Conservation (phyloP, 371 early-diverging fungal species). For the Quaeritorhiza haematococci region DNA sequence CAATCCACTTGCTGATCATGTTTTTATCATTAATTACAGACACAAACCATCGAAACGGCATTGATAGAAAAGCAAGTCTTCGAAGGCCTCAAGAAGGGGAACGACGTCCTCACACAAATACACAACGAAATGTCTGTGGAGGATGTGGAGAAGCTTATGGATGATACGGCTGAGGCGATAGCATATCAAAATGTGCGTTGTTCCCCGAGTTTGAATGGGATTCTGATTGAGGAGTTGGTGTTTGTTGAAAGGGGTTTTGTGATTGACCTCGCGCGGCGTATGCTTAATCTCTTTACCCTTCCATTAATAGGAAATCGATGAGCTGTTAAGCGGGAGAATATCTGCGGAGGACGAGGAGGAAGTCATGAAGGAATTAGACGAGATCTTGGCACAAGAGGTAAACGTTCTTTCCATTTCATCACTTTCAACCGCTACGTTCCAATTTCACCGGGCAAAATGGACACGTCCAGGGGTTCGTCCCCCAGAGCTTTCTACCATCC, state of each 20-base stretch:
- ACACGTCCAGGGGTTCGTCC: too few relatives aligned
- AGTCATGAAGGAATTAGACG: slow-evolving; percentile 71
- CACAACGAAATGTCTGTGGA: slow-evolving; percentile 89
- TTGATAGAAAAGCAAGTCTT: slow-evolving; percentile 84
- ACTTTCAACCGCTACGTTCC: too few relatives aligned
- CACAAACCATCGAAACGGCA: slow-evolving; percentile 84
- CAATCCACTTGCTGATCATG: too few relatives aligned
- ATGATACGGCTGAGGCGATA: slow-evolving; percentile 92
- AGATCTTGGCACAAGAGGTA: slow-evolving; percentile 38
- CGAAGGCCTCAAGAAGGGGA: slow-evolving; percentile 78
- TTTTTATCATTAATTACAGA: too few relatives aligned
- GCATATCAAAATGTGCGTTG: slow-evolving; percentile 78
- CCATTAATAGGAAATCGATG: slow-evolving; percentile 68
- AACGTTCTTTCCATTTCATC: too few relatives aligned
- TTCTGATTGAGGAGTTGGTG: neutral
- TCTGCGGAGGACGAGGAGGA: slow-evolving; percentile 82
- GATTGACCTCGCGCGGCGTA: neutral
- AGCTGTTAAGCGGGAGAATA: slow-evolving; percentile 63
- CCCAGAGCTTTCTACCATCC: too few relatives aligned
- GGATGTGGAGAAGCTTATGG: slow-evolving; percentile 87
- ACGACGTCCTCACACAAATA: slow-evolving; percentile 77
- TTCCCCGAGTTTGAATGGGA: slow-evolving; percentile 4
- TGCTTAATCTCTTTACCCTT: neutral
- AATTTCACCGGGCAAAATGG: too few relatives aligned
- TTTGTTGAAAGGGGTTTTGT: neutral